phyloP scores from a whole-genome alignment of 2,329 filamentous ascomycete species.

The Pseudogymnoascus sp. region DNA sequence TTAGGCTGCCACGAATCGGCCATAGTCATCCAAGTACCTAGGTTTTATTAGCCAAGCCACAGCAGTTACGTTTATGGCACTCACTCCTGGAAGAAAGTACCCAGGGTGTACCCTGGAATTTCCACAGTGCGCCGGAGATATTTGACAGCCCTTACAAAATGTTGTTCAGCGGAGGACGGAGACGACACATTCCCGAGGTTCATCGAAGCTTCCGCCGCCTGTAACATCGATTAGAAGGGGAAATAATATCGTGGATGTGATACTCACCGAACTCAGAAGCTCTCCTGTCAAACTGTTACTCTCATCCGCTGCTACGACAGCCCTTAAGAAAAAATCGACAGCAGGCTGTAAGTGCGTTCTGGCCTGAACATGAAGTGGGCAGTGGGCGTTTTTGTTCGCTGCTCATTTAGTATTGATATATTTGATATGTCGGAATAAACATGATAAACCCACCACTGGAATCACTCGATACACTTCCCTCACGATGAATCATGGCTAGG shows the following conservation, averaged over 20 bases:
- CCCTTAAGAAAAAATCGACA: slow-evolving; percentile 40
- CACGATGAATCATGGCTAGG: slow-evolving; percentile 38
- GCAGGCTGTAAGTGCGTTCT: slow-evolving; percentile 41
- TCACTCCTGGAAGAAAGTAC: slow-evolving; percentile 38
- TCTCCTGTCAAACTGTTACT: slow-evolving; percentile 32
- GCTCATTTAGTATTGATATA: neutral
- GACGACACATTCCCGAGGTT: slow-evolving; percentile 42
- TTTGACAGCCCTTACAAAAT: slow-evolving; percentile 37
- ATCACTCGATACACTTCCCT: slow-evolving; percentile 25
- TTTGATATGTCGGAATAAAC: neutral
- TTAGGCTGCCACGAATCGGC: slow-evolving; percentile 19
- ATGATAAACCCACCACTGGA: slow-evolving; percentile 15
- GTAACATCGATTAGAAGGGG: neutral
- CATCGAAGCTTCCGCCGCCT: slow-evolving; percentile 45
- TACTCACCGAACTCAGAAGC: slow-evolving; percentile 36
- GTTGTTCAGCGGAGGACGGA: slow-evolving; percentile 33
- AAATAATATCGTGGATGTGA: neutral
- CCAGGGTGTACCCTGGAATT: slow-evolving; percentile 35
- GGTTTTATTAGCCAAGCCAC: neutral
- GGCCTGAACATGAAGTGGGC: slow-evolving; percentile 41
- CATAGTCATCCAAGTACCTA: slow-evolving; percentile 38
- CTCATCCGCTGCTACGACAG: slow-evolving; percentile 34
- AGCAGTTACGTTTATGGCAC: slow-evolving; percentile 13
- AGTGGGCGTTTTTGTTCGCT: slow-evolving; percentile 17
- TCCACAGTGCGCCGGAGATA: slow-evolving; percentile 36